Conservation (phyloP, 1,284 basidiomycete species). For the Gomphus sp. region DNA sequence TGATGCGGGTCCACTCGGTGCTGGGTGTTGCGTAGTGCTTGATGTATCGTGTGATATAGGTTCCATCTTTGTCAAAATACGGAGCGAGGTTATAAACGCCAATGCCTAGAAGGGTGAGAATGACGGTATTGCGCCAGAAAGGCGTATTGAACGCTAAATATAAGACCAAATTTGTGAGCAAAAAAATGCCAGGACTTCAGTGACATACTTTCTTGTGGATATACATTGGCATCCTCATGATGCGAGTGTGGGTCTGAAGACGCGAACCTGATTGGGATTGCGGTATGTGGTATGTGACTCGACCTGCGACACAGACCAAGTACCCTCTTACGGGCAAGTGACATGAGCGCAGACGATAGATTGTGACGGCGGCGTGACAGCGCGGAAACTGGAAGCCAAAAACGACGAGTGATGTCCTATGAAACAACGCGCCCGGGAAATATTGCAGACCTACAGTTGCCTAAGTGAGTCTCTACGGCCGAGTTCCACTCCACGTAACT, state of each 20-base stretch:
- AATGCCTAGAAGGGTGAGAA: conserved; percentile 36
- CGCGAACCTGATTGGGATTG: conserved; percentile 27
- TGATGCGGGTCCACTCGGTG: conserved; percentile 42
- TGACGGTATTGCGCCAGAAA: conserved; percentile 51
- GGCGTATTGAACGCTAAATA: conserved; percentile 42
- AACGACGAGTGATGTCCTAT: too few relatives aligned
- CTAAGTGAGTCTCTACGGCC: too few relatives aligned
- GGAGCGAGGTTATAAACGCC: conserved; percentile 62
- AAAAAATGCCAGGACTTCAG: not conserved
- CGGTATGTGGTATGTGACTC: not conserved
- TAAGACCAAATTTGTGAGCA: conserved; percentile 8
- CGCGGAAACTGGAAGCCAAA: not conserved
- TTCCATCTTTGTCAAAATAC: conserved; percentile 38
- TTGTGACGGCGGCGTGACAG: not conserved
- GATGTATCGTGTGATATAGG: conserved; percentile 55
- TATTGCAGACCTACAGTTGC: too few relatives aligned
- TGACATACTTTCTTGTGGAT: conserved; percentile 48
- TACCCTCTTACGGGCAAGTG: conserved; percentile 4
- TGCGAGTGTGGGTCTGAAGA: conserved; percentile 28
- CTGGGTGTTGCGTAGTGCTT: conserved; percentile 38
- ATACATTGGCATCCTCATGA: conserved; percentile 31
- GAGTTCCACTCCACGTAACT: too few relatives aligned
- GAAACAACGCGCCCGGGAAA: too few relatives aligned
- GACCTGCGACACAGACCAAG: conserved; percentile 2
- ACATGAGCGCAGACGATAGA: not conserved